A percentile compares a stretch with the other conserved stretches of the same genome.
Evolutionary conservation across 2,329 filamentous ascomycete species (phyloP).

Genomic region (Rosellinia necatrix): DNA sequence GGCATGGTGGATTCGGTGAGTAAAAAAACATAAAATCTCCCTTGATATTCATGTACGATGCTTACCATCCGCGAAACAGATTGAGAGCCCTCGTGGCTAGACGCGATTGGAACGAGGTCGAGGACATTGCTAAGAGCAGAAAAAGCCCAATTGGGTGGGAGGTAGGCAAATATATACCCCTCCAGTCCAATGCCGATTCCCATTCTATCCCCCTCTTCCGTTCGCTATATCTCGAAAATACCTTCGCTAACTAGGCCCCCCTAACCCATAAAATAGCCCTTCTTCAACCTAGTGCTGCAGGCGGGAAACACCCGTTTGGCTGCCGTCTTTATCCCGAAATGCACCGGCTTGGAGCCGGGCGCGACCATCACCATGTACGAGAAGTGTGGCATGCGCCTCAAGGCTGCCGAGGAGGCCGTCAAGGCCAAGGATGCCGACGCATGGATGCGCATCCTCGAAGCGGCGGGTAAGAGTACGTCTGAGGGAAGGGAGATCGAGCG

Average conservation of each 20-base stretch:
- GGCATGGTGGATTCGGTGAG: conserved; percentile 78
- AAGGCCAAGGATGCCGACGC: conserved; percentile 77
- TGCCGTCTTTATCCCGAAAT: conserved; percentile 84
- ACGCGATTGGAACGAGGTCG: conserved; percentile 89
- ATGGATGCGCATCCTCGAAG: conserved; percentile 74
- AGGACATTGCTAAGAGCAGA: conserved; percentile 77
- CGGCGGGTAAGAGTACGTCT: conserved; percentile 70
- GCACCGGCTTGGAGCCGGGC: conserved; percentile 68
- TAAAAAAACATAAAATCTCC: no score
- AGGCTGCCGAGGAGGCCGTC: conserved; percentile 89
- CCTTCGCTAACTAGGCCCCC: neutral
- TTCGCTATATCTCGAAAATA: neutral
- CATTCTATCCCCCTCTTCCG: neutral
- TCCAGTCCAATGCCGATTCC: no score
- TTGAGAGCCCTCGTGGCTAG: conserved; percentile 87
- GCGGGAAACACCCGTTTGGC: conserved; percentile 91
- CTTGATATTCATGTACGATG: conserved; percentile 5
- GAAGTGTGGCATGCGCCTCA: conserved; percentile 87
- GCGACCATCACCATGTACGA: conserved; percentile 91
- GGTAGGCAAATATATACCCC: conserved; percentile 56
- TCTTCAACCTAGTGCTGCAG: conserved; percentile 85
- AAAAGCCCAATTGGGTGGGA: conserved; percentile 97
- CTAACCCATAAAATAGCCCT: conserved; percentile 63
- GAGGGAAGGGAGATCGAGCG: conserved; percentile 81
- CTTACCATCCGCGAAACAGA: conserved; percentile 48